These are phyloP conservation scores for Camelina laxa DNA, from an alignment of 345 rosid species.

Conservation along the genomic window DNA sequence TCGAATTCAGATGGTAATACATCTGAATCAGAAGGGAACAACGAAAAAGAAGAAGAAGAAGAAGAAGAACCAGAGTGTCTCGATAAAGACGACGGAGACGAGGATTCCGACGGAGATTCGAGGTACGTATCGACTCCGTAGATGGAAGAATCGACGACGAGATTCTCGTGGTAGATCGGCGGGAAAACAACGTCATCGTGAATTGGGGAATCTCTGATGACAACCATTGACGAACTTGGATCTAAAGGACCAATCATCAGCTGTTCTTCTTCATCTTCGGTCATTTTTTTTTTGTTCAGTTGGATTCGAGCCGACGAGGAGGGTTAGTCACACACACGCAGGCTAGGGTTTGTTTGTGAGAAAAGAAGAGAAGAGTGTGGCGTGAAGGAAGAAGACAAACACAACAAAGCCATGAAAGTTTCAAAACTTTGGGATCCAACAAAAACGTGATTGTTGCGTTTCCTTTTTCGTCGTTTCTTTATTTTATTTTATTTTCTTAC, in stretches of 20 bases:
- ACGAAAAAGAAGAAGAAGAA: conserved; percentile 37
- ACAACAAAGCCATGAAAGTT: conserved; percentile 10
- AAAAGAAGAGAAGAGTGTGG: neutral
- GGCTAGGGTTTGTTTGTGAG: conserved; percentile 26
- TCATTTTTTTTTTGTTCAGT: conserved; percentile 36
- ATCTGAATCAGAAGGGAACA: conserved; percentile 37
- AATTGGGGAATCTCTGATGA: conserved; percentile 48
- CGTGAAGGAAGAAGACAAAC: neutral
- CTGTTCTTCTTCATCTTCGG: conserved; percentile 25
- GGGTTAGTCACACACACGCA: neutral
- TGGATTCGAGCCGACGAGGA: neutral
- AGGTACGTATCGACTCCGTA: neutral
- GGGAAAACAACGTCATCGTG: conserved; percentile 52
- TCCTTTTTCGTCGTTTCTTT: neutral
- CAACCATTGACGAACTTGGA: conserved; percentile 45
- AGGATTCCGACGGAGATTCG: conserved; percentile 7
- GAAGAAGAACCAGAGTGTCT: conserved; percentile 38
- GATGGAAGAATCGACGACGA: conserved; percentile 39
- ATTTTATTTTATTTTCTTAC: neutral
- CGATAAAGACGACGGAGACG: conserved; percentile 25
- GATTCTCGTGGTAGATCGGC: conserved; percentile 61
- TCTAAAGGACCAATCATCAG: neutral
- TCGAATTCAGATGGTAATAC: conserved; percentile 14
- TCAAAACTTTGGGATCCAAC: conserved; percentile 26
- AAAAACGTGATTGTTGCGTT: conserved; percentile 5